These are phyloP conservation scores for Isabelozyma rhagii DNA, from an alignment of 805 yeast genomes.

Conservation along the genomic window DNA sequence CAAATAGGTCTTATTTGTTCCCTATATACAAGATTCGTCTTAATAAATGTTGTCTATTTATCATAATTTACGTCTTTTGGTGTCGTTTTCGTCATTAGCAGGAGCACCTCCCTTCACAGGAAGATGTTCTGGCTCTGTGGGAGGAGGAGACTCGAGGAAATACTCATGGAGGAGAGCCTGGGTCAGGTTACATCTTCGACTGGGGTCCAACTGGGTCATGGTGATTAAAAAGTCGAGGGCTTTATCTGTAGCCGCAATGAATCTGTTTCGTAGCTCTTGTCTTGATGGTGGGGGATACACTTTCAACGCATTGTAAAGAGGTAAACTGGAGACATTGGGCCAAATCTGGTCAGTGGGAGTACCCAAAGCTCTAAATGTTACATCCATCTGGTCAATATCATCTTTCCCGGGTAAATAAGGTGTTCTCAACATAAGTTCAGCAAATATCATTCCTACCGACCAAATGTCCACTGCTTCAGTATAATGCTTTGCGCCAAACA, in stretches of 20 bases:
- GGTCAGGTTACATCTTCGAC: conserved; percentile 62
- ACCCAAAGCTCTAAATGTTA: conserved; percentile 94
- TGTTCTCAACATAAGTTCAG: conserved; percentile 90
- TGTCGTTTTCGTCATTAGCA: conserved; percentile 9
- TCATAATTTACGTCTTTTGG: conserved; percentile 18
- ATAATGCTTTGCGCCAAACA: conserved; percentile 44
- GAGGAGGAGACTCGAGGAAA: conserved; percentile 70
- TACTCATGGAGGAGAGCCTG: conserved; percentile 63
- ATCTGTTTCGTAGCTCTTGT: conserved; percentile 74
- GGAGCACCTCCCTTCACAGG: conserved; percentile 43
- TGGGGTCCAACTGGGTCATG: conserved; percentile 76
- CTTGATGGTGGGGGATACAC: conserved; percentile 82
- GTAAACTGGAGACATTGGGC: conserved; percentile 84
- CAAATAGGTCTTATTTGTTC: conserved; percentile 3
- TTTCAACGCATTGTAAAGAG: conserved; percentile 68
- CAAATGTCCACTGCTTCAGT: conserved; percentile 44
- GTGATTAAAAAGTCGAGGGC: conserved; percentile 75
- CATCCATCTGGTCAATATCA: conserved; percentile 84
- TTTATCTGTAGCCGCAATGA: conserved; percentile 84
- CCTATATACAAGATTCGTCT: not conserved
- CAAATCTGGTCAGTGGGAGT: conserved; percentile 90
- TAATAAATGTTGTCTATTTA: not conserved
- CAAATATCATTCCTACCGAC: conserved; percentile 67
- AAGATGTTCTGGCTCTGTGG: conserved; percentile 64
- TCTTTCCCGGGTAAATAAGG: conserved; percentile 94